Percentiles rank a stretch among this genome's conserved stretches.
phyloP scores from a whole-genome alignment of 805 yeast species.

The Saturnispora hagleri region DNA sequence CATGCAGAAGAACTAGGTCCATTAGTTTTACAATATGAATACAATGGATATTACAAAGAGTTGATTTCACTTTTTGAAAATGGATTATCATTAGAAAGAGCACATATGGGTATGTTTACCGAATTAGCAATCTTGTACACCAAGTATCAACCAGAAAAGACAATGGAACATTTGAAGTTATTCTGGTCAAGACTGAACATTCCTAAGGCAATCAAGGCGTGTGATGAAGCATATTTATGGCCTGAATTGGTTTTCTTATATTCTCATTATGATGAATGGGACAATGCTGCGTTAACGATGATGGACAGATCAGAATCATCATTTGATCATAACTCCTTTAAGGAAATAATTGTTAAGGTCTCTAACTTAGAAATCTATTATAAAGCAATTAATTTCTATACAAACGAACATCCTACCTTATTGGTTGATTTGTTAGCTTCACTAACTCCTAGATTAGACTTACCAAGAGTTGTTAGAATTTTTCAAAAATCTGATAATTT shows the following conservation, averaged over 20 bases:
- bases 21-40: conserved; percentile 78
- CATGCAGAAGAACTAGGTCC: conserved; percentile 97
- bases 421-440: conserved; percentile 79
- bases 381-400: conserved; percentile 92
- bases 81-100: conserved; percentile 93
- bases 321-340: conserved; percentile 88
- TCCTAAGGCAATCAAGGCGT: conserved; percentile 92
- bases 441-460: conserved; percentile 81
- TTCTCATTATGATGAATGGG: conserved; percentile 99
- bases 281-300: conserved; percentile 93
- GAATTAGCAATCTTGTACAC: conserved; percentile 87
- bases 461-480: conserved; percentile 89
- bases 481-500: conserved; percentile 92
- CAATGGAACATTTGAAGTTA: conserved; percentile 92
- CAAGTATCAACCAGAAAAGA: conserved; percentile 80
- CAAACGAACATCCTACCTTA: conserved; percentile 84
- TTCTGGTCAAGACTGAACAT: conserved; percentile 98
- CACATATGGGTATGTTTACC: conserved; percentile 99
- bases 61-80: conserved; percentile 88
- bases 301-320: conserved; percentile 90
- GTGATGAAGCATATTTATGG: conserved; percentile 91
- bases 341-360: conserved; percentile 90
- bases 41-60: conserved; percentile 85
- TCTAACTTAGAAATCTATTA: conserved; percentile 94
- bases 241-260: conserved; percentile 92